phyloP scores from a whole-genome alignment of 1,284 basidiomycete genomes.

The Xerocomus subilludens region DNA sequence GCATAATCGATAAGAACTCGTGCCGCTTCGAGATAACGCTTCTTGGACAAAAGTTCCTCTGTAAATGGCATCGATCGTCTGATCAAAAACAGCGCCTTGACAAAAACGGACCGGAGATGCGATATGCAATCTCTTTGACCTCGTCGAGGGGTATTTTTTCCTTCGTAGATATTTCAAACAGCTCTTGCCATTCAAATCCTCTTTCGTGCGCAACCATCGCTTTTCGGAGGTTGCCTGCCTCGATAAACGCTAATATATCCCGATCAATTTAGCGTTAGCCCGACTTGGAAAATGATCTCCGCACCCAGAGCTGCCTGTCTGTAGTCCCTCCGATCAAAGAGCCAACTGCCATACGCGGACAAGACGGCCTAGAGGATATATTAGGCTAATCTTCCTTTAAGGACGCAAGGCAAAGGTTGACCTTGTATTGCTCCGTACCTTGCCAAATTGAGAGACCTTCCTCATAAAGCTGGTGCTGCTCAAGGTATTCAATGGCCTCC shows the following conservation, averaged over 20 bases:
- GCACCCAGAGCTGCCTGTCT: constrained; percentile 83
- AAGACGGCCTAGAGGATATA: constrained; percentile 64
- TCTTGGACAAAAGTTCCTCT: constrained; percentile 87
- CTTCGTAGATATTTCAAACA: constrained; percentile 82
- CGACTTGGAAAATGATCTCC: constrained; percentile 34
- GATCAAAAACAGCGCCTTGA: background rate
- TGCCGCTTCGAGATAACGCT: constrained; percentile 83
- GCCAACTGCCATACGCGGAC: constrained; percentile 87
- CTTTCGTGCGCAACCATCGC: constrained; percentile 89
- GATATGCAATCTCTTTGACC: constrained; percentile 72
- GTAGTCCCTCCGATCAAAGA: constrained; percentile 88
- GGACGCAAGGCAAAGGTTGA: constrained; percentile 52
- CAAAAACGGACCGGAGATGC: constrained; percentile 71
- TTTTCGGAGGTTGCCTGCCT: constrained; percentile 71
- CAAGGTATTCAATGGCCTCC: constrained; percentile 84
- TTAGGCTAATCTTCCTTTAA: constrained; percentile 17
- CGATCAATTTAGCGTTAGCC: constrained; percentile 23
- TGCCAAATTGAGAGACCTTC: constrained; percentile 80
- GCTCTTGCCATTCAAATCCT: constrained; percentile 88
- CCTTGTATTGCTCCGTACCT: constrained; percentile 71
- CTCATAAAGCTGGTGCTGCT: constrained; percentile 82
- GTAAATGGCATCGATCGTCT: constrained; percentile 22
- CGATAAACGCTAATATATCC: constrained; percentile 70
- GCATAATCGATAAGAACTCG: constrained; percentile 89
- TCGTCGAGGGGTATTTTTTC: constrained; percentile 62